Percentiles rank a stretch among this genome's conserved stretches.
phyloP scores from a whole-genome alignment of 2,329 filamentous ascomycete genomes.

The Diaporthe destruens region DNA sequence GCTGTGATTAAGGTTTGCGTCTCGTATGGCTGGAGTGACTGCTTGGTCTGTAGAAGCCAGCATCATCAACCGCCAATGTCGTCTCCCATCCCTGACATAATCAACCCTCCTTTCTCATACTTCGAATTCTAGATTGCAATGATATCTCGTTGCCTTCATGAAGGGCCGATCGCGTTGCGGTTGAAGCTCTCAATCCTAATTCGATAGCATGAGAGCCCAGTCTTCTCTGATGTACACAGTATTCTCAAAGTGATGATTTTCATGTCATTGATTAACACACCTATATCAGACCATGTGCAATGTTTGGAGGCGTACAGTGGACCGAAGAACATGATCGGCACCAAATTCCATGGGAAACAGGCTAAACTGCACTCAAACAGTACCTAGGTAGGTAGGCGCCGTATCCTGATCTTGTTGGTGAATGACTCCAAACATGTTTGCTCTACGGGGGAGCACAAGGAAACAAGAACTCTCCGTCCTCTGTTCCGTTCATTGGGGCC shows the following conservation, averaged over 20 bases:
- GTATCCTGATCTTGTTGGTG: neutral
- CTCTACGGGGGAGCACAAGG: neutral
- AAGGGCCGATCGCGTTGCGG: neutral
- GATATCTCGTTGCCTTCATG: neutral
- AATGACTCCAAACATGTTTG: neutral
- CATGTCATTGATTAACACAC: neutral
- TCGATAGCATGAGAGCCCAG: neutral
- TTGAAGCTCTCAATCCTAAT: constrained; percentile 3
- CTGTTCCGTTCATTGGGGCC: neutral
- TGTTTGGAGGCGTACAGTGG: neutral
- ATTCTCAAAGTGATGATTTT: too few species aligned
- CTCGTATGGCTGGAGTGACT: neutral
- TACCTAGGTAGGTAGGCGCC: too few species aligned
- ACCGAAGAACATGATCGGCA: neutral
- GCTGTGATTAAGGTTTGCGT: neutral
- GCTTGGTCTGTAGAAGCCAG: neutral
- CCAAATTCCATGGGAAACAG: too few species aligned
- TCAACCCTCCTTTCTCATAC: neutral
- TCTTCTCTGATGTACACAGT: neutral
- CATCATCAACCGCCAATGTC: neutral
- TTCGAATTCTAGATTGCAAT: neutral
- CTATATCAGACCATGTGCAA: constrained; percentile 1
- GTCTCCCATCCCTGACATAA: neutral
- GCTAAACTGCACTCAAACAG: too few species aligned
- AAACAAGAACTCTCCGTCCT: neutral